A percentile compares a stretch with the other conserved stretches of the same genome.
Evolutionary conservation across 352 stramenopile genomes (phyloP).

Genomic region (Phytophthora kernoviae): DNA sequence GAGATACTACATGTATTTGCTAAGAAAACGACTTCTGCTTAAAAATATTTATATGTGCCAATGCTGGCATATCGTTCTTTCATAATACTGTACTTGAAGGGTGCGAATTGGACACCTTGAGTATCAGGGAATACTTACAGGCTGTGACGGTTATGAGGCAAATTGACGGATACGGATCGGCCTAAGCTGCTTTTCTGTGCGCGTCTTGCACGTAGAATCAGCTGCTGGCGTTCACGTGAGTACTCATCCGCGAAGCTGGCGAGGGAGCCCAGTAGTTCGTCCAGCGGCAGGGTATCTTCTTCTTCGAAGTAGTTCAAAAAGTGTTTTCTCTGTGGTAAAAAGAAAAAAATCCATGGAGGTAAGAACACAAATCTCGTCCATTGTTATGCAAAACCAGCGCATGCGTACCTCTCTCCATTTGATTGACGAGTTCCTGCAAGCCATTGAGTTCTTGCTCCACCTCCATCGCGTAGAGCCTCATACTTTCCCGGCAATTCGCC

Average conservation of each 20-base stretch:
- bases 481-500: conserved; percentile 32
- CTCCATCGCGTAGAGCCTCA: conserved; percentile 62
- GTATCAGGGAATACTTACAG: conserved; percentile 16
- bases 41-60: conserved; percentile 3
- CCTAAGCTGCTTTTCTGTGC: conserved; percentile 16
- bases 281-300: conserved; percentile 62
- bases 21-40: too few relatives aligned
- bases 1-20: not conserved
- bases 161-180: conserved; percentile 12
- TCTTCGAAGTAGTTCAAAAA: conserved; percentile 85
- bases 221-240: conserved; percentile 52
- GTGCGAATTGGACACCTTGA: not conserved
- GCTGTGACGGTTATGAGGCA: conserved; percentile 30
- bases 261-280: conserved; percentile 69
- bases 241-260: conserved; percentile 70
- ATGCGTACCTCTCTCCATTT: conserved; percentile 59
- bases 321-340: conserved; percentile 44
- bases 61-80: conserved; percentile 2
- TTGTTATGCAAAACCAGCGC: conserved; percentile 1
- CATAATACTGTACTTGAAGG: not conserved
- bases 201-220: conserved; percentile 31
- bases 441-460: conserved; percentile 63
- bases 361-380: not conserved
- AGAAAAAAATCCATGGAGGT: not conserved
- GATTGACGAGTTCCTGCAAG: conserved; percentile 47